A percentile compares a stretch with the other conserved stretches of the same genome.
Conservation (phyloP, 2,329 filamentous ascomycete genomes). For the Penicillium psychrosexuale region DNA sequence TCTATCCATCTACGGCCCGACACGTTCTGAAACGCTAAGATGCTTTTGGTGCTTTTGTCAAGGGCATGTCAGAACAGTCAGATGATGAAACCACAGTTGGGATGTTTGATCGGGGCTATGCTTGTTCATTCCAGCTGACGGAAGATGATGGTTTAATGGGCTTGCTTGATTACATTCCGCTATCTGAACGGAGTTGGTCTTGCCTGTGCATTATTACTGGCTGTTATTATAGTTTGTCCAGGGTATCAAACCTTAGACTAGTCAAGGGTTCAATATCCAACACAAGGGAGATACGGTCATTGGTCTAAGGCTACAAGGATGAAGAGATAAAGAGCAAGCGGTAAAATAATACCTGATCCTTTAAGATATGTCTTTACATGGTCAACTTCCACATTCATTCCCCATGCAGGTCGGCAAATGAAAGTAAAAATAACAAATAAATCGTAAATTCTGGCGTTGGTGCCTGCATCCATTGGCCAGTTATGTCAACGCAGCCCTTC, state of each 20-base stretch:
- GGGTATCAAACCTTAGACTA: background rate
- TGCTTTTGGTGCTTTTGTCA: background rate
- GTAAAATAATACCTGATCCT: background rate
- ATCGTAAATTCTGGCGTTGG: constrained; percentile 4
- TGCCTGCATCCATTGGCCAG: constrained; percentile 23
- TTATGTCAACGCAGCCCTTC: constrained; percentile 11
- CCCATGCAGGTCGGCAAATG: background rate
- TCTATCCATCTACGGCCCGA: constrained; percentile 2
- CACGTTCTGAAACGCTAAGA: background rate
- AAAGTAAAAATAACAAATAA: constrained; percentile 1
- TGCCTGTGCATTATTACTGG: background rate
- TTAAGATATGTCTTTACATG: background rate
- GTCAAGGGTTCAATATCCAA: background rate
- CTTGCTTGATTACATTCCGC: background rate
- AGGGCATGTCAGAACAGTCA: background rate
- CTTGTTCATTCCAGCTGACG: background rate
- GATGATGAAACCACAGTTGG: background rate
- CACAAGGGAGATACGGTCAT: background rate
- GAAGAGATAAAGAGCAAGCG: background rate
- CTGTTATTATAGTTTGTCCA: background rate
- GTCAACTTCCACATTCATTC: background rate
- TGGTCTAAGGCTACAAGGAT: background rate
- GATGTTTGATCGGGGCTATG: constrained; percentile 2
- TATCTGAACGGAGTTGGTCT: background rate
- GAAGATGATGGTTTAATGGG: background rate